Evolutionary conservation across 805 yeast species (phyloP).

Genomic region (Suhomyces xylopsoci): DNA sequence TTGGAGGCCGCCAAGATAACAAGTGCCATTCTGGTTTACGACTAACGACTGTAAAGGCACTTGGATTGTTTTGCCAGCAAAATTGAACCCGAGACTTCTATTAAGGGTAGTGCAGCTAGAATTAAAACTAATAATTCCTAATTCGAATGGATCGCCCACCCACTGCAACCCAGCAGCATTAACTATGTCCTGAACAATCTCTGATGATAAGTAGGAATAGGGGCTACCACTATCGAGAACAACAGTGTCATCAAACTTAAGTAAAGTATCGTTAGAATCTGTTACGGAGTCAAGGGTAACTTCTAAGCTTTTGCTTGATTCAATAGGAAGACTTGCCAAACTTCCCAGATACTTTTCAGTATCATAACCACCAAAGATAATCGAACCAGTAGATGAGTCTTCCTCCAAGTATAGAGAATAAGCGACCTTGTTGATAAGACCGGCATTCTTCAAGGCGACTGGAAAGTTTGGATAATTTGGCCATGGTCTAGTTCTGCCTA

Average conservation of each 20-base stretch:
- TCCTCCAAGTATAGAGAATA: slow-evolving; percentile 25
- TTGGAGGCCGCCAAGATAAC: neutral
- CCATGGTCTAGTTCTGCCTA: too few species aligned
- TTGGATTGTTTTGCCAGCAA: slow-evolving; percentile 4
- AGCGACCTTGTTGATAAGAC: slow-evolving; percentile 20
- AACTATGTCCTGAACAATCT: neutral
- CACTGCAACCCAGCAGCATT: neutral
- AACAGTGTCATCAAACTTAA: neutral
- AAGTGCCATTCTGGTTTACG: neutral
- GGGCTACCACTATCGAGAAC: slow-evolving; percentile 9
- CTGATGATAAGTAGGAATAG: slow-evolving; percentile 5
- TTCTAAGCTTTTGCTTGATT: neutral
- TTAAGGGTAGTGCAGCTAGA: too few species aligned
- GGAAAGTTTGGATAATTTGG: slow-evolving; percentile 14
- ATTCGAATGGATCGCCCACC: too few species aligned
- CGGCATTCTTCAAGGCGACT: slow-evolving; percentile 22
- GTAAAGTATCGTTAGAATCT: neutral
- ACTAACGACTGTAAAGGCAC: slow-evolving; percentile 6
- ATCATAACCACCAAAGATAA: slow-evolving; percentile 32
- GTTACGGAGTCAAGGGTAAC: neutral
- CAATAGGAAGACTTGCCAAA: slow-evolving; percentile 10
- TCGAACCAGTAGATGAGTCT: slow-evolving; percentile 16
- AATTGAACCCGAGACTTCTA: neutral
- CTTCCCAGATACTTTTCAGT: slow-evolving; percentile 18
- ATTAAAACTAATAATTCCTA: too few species aligned